phyloP scores from a whole-genome alignment of 768 basidiomycete genomes.

The Chalciporus piperatus region DNA sequence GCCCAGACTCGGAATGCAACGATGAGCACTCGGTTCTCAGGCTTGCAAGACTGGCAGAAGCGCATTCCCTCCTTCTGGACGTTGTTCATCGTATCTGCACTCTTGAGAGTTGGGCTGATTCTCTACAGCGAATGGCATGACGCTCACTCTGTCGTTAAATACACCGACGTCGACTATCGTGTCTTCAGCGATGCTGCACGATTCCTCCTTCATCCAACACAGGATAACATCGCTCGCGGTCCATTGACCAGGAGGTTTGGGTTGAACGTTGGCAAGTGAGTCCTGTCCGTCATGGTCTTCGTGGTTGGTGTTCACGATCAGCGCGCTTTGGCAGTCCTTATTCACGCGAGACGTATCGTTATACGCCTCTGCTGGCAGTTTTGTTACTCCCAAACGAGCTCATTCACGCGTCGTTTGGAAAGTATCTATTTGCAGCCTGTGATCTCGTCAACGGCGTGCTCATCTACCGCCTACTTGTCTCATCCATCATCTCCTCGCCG shows the following conservation, averaged over 20 bases:
- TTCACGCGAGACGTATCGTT: conserved; percentile 88
- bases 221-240: conserved; percentile 59
- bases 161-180: conserved; percentile 97
- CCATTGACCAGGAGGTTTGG: conserved; percentile 42
- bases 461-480: conserved; percentile 60
- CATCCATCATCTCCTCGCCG: conserved; percentile 41
- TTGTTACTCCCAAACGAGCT: conserved; percentile 78
- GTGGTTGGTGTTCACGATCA: background rate
- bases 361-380: conserved; percentile 89
- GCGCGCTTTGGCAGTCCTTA: conserved; percentile 65
- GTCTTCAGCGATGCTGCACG: conserved; percentile 92
- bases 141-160: conserved; percentile 77
- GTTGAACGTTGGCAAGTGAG: conserved; percentile 71
- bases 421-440: conserved; percentile 80
- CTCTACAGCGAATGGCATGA: conserved; percentile 92
- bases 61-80: conserved; percentile 41
- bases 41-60: conserved; percentile 9
- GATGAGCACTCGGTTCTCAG: background rate
- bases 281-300: conserved; percentile 14
- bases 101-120: conserved; percentile 67
- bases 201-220: conserved; percentile 55
- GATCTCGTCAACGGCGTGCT: conserved; percentile 79
- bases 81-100: conserved; percentile 51
- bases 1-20: background rate
- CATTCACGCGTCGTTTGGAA: conserved; percentile 85